Evolutionary conservation across 2,329 filamentous ascomycete genomes (phyloP), one percentile per base, ranked within the genome.

Genomic region (Trichoderma brevicompactum): DNA sequence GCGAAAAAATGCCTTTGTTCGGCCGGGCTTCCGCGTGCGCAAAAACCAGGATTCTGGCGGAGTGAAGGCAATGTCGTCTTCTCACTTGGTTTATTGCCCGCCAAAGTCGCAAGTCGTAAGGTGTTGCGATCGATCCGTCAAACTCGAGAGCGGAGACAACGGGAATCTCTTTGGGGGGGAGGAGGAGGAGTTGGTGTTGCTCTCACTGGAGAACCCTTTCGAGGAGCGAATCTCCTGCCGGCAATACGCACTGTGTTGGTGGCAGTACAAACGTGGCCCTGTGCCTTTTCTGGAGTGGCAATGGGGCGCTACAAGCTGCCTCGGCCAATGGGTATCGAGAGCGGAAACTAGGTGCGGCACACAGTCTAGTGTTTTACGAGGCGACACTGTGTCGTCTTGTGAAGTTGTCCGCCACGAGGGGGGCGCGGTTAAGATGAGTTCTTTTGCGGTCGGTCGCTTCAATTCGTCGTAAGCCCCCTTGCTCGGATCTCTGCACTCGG

Each of bases 21-120:
- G 23, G 36, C 55, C 44, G 44, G 56, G 17, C 34, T 60, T 61
- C 58, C 58, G 58, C 48, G 58, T 52, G 48, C 58, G 34, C 58
- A 41, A 15, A 43, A 34, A 23, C n/a, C 13, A 52, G 17, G 15
- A 32, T 15, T 41, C 46, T 61, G 23, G 19, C 19, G n/a, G 23
- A 34, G 15, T 17, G 36, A 19, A 7, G 19, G 19, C n/a, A 34
- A 34, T 9, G 10, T 43, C 48, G 46, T 19, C 23, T 61, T 15
- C 7, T 50, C 23, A 28, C 23, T 28, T 28, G 23, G 23, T 5
- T n/a, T 9, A 15, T n/a, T 5, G 23, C 5, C 34, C 23, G 54
- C 44, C 7, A 34, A 17, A 23, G 19, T 12, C 9, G 28, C 10
- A 13, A 15, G 40, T 34, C 9, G 54, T 61, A 23, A 43, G 36